Evolutionary conservation across 2,329 filamentous ascomycete species (phyloP), one percentile per base, ranked within the genome.

Genomic region (Blastomyces emzantsi): DNA sequence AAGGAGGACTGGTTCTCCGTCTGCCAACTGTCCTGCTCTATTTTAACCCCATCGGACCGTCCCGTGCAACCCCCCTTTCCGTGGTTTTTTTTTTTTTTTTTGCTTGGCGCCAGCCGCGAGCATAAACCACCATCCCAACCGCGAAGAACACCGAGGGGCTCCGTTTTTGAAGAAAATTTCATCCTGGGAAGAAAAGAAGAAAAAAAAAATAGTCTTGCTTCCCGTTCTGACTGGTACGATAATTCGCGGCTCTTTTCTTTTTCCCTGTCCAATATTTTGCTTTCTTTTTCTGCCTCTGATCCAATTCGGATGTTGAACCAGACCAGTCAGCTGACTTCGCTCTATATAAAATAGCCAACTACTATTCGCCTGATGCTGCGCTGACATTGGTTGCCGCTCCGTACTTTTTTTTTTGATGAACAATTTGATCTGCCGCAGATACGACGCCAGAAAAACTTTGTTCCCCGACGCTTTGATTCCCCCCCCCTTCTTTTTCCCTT

Each of bases 291-390:
- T 54, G 45, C 36, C 28, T 39, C 28, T 17, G 30, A 39, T 30
- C 60, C 3, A 41, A 43, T 61, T 61, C n/a, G 60, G 49, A 61
- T 61, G 54, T 54, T 54, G 47, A 54, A 61, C 60, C n/a, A 47
- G 5, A n/a, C 30, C 28, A 54, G 60, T 61, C 60, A 61, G 60
- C 60, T 61, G 60, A 61, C 49, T 17, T 28, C 33, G 60, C 36
- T 39, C 30, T 54, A 51, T 52, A 43, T 25, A 54, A 25, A 30
- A 61, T 60, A 52, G 36, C 47, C 60, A 39, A 45, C 25, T 25
- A 33, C 28, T 28, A 54, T 54, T 61, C 33, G 60, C 45, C 30
- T 28, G 60, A 52, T 61, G 36, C 47, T 28, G 47, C 13, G n/a
- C n/a, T 57, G 55, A 60, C 41, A 51, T 60, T 60, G 58, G 45